Evolutionary conservation across 108 stramenopile species (phyloP).

Genomic region (Aureococcus anophagefferens): DNA sequence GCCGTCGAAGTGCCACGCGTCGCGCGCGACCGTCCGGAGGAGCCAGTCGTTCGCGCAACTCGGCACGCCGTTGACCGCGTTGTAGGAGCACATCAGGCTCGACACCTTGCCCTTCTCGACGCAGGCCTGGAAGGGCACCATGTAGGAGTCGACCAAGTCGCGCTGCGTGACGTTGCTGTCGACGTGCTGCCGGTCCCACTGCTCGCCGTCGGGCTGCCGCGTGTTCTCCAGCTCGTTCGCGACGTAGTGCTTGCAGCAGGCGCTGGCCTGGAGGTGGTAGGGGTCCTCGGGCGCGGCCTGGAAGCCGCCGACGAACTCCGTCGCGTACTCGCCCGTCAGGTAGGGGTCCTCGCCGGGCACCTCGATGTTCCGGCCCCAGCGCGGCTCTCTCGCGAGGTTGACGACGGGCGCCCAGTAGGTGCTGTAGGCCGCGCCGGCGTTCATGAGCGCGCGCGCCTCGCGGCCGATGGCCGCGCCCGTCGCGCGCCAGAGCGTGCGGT

Average conservation of each 20-base stretch:
- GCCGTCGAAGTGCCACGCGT: conserved; percentile 17
- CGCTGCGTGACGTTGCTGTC: conserved; percentile 12
- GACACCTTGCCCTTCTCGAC: conserved; percentile 16
- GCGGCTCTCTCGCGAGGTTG: conserved; percentile 27
- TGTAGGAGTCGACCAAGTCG: conserved; percentile 27
- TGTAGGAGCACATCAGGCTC: conserved; percentile 24
- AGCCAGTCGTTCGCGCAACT: conserved; percentile 13
- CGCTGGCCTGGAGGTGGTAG: conserved; percentile 21
- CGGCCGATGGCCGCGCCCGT: conserved; percentile 24
- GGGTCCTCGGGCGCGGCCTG: background rate
- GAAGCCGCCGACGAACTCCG: conserved; percentile 15
- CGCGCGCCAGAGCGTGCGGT: conserved; percentile 19
- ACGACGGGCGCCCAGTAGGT: conserved; percentile 32
- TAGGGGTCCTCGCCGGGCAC: conserved; percentile 31
- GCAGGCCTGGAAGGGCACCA: conserved; percentile 19
- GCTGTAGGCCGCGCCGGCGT: conserved; percentile 10
- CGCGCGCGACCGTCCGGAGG: background rate
- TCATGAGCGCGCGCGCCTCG: conserved; percentile 21
- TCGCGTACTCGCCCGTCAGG: conserved; percentile 21
- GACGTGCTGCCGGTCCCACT: conserved; percentile 13
- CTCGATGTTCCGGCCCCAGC: conserved; percentile 32
- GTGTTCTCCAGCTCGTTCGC: conserved; percentile 16
- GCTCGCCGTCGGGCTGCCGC: conserved; percentile 9
- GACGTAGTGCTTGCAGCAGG: conserved; percentile 34
- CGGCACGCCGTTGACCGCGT: conserved; percentile 23